These are phyloP conservation scores for Astrephomene gubernaculifera DNA, from an alignment of 139 green algal genomes.

Conservation along the genomic window DNA sequence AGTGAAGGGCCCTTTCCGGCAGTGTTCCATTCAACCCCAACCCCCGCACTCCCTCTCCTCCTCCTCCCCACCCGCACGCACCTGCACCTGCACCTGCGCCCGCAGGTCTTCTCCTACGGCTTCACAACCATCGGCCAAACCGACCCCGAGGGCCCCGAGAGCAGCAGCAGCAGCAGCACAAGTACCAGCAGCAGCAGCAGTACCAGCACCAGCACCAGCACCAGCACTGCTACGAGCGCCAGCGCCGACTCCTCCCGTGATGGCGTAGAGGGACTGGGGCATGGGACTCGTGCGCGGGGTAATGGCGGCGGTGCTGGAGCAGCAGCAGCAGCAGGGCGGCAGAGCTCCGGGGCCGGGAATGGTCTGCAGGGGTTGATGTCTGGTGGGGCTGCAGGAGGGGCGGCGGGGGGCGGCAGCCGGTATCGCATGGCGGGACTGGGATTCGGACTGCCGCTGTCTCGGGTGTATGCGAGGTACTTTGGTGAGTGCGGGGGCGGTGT, in stretches of 20 bases:
- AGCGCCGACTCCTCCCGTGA: no score
- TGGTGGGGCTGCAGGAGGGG: conserved; percentile 9
- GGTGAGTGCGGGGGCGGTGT: conserved; percentile 51
- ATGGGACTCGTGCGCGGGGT: no score
- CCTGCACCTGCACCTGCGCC: no score
- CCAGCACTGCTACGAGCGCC: not conserved
- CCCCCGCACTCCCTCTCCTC: no score
- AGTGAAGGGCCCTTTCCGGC: no score
- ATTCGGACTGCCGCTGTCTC: conserved; percentile 90
- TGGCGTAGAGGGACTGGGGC: conserved; percentile 35
- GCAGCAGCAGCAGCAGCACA: not conserved
- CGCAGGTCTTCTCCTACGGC: conserved; percentile 80
- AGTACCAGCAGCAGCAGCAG: not conserved
- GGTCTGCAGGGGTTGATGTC: not conserved
- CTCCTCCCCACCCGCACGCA: no score
- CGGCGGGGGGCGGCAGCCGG: not conserved
- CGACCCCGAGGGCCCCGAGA: no score
- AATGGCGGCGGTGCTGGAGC: no score
- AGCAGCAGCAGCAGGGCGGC: no score
- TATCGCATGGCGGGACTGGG: conserved; percentile 84
- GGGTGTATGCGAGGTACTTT: conserved; percentile 92
- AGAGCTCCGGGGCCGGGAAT: no score
- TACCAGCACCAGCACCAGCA: not conserved
- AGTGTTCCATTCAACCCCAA: no score
- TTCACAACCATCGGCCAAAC: conserved; percentile 66